Conservation (phyloP, 2,329 filamentous ascomycete species). For the Aureobasidium mangrovei region DNA sequence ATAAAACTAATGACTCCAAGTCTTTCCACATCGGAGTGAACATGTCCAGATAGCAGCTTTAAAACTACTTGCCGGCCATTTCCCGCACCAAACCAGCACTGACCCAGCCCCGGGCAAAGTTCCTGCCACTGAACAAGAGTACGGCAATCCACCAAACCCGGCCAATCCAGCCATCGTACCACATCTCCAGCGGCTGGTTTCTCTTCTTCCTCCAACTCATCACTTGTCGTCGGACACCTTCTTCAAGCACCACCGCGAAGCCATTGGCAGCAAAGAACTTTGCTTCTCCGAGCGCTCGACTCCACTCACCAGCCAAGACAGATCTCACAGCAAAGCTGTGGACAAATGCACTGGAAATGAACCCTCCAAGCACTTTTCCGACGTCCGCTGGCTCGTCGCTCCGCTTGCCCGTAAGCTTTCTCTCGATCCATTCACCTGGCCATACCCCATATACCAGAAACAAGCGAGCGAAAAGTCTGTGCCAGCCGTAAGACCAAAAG, state of each 20-base stretch:
- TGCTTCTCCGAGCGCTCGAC: constrained; percentile 24
- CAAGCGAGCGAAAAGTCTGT: constrained; percentile 35
- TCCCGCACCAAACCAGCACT: constrained; percentile 33
- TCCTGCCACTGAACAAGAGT: constrained; percentile 32
- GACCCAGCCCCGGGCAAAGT: constrained; percentile 37
- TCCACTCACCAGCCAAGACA: constrained; percentile 31
- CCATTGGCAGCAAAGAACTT: constrained; percentile 27
- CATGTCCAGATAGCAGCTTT: no score
- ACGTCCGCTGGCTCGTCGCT: constrained; percentile 31
- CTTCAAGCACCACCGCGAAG: constrained; percentile 24
- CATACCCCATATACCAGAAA: constrained; percentile 39
- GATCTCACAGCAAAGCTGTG: constrained; percentile 35
- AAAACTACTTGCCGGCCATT: constrained; percentile 25
- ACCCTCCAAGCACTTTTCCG: constrained; percentile 37
- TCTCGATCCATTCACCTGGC: constrained; percentile 37
- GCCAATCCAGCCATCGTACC: constrained; percentile 29
- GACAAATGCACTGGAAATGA: constrained; percentile 34
- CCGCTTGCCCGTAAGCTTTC: constrained; percentile 31
- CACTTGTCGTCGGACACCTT: constrained; percentile 19
- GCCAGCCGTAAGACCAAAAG: constrained; percentile 40
- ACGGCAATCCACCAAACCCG: constrained; percentile 34
- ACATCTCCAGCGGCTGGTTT: constrained; percentile 18
- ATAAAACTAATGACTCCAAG: no score
- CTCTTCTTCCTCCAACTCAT: constrained; percentile 18
- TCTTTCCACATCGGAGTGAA: no score